phyloP scores from a whole-genome alignment of 371 early-diverging fungal species.

The Apophysomyces sp. region DNA sequence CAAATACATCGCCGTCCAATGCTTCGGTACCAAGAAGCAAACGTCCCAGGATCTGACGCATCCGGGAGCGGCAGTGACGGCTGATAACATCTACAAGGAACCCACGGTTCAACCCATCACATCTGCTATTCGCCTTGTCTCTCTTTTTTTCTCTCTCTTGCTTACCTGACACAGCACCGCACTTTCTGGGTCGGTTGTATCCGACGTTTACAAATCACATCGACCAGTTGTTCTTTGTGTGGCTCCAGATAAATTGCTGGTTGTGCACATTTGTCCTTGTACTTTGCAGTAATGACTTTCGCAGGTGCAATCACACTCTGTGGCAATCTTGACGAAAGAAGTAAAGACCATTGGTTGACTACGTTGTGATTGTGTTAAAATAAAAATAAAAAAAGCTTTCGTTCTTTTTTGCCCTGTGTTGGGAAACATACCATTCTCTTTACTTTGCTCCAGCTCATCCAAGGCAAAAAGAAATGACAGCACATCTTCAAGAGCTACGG shows the following conservation, averaged over 20 bases:
- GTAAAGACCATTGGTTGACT: slow-evolving; percentile 6
- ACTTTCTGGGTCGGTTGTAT: slow-evolving; percentile 16
- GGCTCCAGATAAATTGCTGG: slow-evolving; percentile 38
- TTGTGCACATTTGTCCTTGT: slow-evolving; percentile 32
- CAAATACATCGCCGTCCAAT: slow-evolving; percentile 36
- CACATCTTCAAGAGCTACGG: slow-evolving; percentile 24
- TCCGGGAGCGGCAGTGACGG: slow-evolving; percentile 12
- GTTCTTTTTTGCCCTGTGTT: neutral
- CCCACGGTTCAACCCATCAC: neutral
- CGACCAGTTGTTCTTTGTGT: slow-evolving; percentile 15
- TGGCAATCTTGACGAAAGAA: slow-evolving; percentile 13
- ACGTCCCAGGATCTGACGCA: slow-evolving; percentile 22
- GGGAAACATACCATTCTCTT: neutral
- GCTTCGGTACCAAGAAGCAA: slow-evolving; percentile 39
- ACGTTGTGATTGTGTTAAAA: too few relatives aligned
- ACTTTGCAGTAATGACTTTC: slow-evolving; percentile 18
- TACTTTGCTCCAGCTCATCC: slow-evolving; percentile 1
- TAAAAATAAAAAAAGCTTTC: too few relatives aligned
- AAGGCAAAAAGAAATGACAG: slow-evolving; percentile 31
- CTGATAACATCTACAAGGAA: slow-evolving; percentile 30
- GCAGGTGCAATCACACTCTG: slow-evolving; percentile 8
- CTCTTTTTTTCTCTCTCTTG: neutral
- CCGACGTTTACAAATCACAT: slow-evolving; percentile 37
- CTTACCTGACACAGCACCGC: slow-evolving; percentile 26
- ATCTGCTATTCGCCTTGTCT: neutral